Percentiles rank a stretch among this genome's conserved stretches.
Conservation (phyloP, 495 filamentous ascomycete genomes). For the Tuber calosporum region DNA sequence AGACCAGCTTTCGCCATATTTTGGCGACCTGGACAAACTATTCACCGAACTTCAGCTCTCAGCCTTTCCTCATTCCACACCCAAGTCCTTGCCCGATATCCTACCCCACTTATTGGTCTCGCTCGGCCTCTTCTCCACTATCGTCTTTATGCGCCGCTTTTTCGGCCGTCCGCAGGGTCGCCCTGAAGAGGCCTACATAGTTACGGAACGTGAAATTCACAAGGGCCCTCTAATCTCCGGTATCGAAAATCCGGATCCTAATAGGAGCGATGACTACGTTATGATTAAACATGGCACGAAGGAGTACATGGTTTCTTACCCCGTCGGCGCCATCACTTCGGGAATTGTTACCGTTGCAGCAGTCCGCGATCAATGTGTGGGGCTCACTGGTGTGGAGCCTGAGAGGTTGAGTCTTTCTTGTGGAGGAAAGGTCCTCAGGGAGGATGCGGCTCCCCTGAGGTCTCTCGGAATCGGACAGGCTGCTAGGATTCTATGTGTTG, state of each 20-base stretch:
- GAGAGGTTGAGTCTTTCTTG: constrained; percentile 28
- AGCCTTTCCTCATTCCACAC: constrained; percentile 19
- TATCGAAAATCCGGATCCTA: constrained; percentile 23
- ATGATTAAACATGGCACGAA: constrained; percentile 31
- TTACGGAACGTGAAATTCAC: constrained; percentile 2
- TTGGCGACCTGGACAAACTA: constrained; percentile 26
- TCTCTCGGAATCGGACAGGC: constrained; percentile 34
- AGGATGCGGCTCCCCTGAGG: constrained; percentile 27
- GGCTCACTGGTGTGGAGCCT: constrained; percentile 15
- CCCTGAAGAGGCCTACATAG: constrained; percentile 7
- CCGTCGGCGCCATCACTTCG: constrained; percentile 19
- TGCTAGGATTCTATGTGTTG: constrained; percentile 33
- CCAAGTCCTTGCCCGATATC: constrained; percentile 30
- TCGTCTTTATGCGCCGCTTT: constrained; percentile 38
- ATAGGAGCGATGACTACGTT: constrained; percentile 26
- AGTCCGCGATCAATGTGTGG: constrained; percentile 23
- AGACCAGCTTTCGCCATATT: constrained; percentile 23
- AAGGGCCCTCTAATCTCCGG: constrained; percentile 26
- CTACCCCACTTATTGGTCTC: constrained; percentile 31
- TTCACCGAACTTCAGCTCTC: constrained; percentile 34
- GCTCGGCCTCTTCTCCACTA: constrained; percentile 24
- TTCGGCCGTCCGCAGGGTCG: constrained; percentile 18
- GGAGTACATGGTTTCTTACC: constrained; percentile 35
- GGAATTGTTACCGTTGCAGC: constrained; percentile 28
- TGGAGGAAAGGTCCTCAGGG: constrained; percentile 34